Base-by-base conservation (phyloP, 2,329 filamentous ascomycete genomes). In the Teratosphaeria viscida region DNA sequence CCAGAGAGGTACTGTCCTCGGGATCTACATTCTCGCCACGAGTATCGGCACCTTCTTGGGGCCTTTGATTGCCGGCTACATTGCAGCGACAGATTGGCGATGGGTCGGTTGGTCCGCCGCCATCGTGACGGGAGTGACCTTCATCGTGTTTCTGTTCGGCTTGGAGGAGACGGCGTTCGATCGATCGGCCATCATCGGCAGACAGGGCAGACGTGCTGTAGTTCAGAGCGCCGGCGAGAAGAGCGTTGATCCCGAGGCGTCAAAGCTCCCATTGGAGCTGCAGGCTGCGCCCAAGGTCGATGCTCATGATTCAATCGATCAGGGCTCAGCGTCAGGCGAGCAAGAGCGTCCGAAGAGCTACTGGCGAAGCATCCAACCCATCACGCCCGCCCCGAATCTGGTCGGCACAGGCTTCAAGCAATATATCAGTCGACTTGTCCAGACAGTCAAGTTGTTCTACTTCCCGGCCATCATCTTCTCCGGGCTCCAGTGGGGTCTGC, bases 391-490 rank as follows among this genome's bases (percentile, higher is more conserved):
- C 0, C 78, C 78, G 2, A 83, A 82, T 58, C 66, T 84, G 57
- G 74, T 74, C 19, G 82, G 82, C 2, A 74, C 75, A 0, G 82
- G 82, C 6, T 75, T 81, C 61, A 78, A 75, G 64, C 82, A 84
- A 65, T 85, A 84, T 63, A 68, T 76, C 32, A 67, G 73, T 49
- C 81, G 81, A 1, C 73, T 84, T 2, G 79, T 78, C 64, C 79
- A 83, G 63, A 83, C 79, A 0, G 71, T 84, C 56, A 77, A 80
- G n/a, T 73, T 84, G 52, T 83, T 84, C 66, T 75, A 76, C 1
- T 83, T 84, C 61, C 82, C 82, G 0, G 81, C 81, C 1, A 81
- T 84, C 10, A 76, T 81, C 62, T 84, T 79, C 62, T 80, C 81
- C 2, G 81, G 82, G 8, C 68, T 84, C 27, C 81, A 84, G 65